phyloP scores from a whole-genome alignment of 2,329 filamentous ascomycete genomes.

The Zasmidium cellare region DNA sequence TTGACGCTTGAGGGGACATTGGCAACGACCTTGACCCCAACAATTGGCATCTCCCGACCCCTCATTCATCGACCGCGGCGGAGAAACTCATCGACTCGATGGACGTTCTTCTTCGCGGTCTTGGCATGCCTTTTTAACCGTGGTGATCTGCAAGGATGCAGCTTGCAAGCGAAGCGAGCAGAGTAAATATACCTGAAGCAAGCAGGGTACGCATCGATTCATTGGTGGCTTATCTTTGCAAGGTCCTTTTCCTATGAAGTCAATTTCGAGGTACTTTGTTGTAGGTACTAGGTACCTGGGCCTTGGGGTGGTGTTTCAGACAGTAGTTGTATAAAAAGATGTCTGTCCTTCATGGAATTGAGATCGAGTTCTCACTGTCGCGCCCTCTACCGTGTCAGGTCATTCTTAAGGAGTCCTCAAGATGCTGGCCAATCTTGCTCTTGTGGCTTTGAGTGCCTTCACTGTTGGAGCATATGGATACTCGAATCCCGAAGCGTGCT shows the following conservation, averaged over 20 bases:
- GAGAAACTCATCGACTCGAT: no score
- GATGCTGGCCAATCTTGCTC: slow-evolving; percentile 1
- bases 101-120: background rate
- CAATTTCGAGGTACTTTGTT: background rate
- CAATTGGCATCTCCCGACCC: no score
- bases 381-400: no score
- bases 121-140: background rate
- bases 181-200: background rate
- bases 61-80: no score
- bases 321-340: background rate
- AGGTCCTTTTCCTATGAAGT: background rate
- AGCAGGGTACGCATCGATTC: background rate
- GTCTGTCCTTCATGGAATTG: background rate
- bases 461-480: background rate
- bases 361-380: background rate
- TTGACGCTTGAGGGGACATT: no score
- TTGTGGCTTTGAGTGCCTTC: background rate
- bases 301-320: background rate
- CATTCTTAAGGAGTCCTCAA: background rate
- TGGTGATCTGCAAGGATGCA: background rate
- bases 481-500: slow-evolving; percentile 30
- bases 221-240: background rate
- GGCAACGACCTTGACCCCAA: no score
- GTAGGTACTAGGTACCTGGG: background rate
- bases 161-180: background rate